Percentiles rank a stretch among this genome's conserved stretches.
Evolutionary conservation across 1,284 basidiomycete genomes (phyloP).

Genomic region (Ceratobasidium sp.): DNA sequence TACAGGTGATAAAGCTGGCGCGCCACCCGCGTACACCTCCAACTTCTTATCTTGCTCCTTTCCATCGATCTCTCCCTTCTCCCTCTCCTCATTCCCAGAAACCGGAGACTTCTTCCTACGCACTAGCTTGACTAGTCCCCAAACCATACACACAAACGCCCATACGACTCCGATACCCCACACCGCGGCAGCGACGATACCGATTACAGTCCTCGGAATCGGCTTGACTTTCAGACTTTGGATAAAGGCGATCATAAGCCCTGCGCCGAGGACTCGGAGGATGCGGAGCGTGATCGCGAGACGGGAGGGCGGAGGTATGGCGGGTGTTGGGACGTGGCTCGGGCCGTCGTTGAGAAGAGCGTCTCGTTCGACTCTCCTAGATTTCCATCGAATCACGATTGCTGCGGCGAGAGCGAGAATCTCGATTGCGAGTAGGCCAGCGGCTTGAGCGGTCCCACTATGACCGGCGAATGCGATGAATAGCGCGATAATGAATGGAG

Average conservation of each 20-base stretch:
- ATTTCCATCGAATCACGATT: conserved; percentile 69
- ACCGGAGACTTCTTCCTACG: conserved; percentile 3
- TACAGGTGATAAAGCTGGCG: conserved; percentile 3
- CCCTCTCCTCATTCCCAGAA: neutral
- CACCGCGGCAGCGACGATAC: conserved; percentile 68
- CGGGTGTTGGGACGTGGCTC: conserved; percentile 40
- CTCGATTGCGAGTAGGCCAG: conserved; percentile 79
- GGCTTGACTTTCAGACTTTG: conserved; percentile 69
- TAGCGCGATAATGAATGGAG: conserved; percentile 74
- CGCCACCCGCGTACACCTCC: conserved; percentile 1
- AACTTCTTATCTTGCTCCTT: conserved; percentile 11
- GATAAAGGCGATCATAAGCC: conserved; percentile 76
- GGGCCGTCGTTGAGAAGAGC: conserved; percentile 43
- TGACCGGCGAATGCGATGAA: conserved; percentile 79
- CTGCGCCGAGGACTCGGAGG: conserved; percentile 73
- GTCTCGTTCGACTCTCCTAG: conserved; percentile 53
- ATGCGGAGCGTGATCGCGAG: conserved; percentile 73
- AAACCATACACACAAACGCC: conserved; percentile 52
- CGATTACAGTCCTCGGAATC: conserved; percentile 81
- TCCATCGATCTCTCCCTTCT: conserved; percentile 16
- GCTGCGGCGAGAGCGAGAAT: conserved; percentile 68
- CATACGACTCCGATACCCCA: conserved; percentile 53
- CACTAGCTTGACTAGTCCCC: conserved; percentile 27
- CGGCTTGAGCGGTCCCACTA: conserved; percentile 78
- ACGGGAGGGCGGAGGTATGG: conserved; percentile 28